Percentiles rank a stretch among this genome's conserved stretches.
Evolutionary conservation across 1,284 basidiomycete genomes (phyloP).

Genomic region (Lentinula novae-zelandiae): DNA sequence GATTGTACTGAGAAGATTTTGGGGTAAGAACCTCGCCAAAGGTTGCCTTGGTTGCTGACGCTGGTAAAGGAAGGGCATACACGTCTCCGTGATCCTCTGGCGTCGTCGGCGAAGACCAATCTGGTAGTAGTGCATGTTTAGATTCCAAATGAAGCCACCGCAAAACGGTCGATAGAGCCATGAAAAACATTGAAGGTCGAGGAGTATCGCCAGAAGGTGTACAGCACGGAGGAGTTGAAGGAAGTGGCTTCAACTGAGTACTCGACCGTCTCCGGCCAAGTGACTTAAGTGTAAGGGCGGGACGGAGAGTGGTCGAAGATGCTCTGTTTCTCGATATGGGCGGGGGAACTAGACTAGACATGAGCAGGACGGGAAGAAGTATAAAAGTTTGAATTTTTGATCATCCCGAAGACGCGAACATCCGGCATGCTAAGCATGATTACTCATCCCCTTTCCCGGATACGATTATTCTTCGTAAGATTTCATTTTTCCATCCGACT

Average conservation of each 20-base stretch:
- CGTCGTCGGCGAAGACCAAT: slow-evolving; percentile 45
- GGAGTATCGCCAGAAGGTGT: not conserved
- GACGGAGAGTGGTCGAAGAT: slow-evolving; percentile 57
- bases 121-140: slow-evolving; percentile 24
- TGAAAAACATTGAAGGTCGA: slow-evolving; percentile 43
- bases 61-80: slow-evolving; percentile 67
- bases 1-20: slow-evolving; percentile 28
- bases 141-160: slow-evolving; percentile 46
- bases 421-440: not conserved
- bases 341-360: slow-evolving; percentile 19
- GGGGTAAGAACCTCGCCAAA: slow-evolving; percentile 47
- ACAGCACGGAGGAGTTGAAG: slow-evolving; percentile 16
- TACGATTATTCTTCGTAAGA: not conserved
- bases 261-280: slow-evolving; percentile 33
- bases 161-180: slow-evolving; percentile 47
- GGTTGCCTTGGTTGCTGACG: slow-evolving; percentile 48
- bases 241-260: slow-evolving; percentile 18
- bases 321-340: slow-evolving; percentile 47
- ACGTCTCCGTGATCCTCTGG: slow-evolving; percentile 47
- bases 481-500: not conserved
- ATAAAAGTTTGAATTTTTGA: not conserved
- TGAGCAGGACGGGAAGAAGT: not conserved
- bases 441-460: not conserved
- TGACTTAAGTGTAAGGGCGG: slow-evolving; percentile 47
- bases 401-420: not conserved